Base-by-base conservation (phyloP, 495 filamentous ascomycete genomes). In the Aspergillus heteromorphus region DNA sequence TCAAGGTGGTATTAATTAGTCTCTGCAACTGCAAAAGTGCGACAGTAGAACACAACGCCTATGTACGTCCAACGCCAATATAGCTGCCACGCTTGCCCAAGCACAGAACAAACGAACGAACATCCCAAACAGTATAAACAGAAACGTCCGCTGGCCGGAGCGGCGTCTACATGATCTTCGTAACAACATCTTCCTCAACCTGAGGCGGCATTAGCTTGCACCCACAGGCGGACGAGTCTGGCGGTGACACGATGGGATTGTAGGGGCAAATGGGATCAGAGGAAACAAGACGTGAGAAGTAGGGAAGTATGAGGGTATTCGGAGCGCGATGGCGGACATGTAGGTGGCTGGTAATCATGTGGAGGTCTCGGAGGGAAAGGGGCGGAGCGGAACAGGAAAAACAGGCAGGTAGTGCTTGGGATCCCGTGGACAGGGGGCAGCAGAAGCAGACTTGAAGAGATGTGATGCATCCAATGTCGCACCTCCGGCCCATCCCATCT, bases 131-230 rank as follows among this genome's bases (percentile, higher is more conserved):
- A 57, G 65, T 60, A 58, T 40, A 63, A 66, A 61, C 55, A 52
- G 40, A 52, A 54, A 58, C 60, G 53, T 60, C 50, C 52, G 56
- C 40, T 57, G 45, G 47, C 23, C 48, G 45, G 62, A 55, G 61
- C 61, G 56, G 54, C 60, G 49, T 72, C 81, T 88, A 95, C 88
- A 92, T 91, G 74, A 97, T 89, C 79, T 91, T 95, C 59, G 90
- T 93, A 71, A 97, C 84, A 68, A 79, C 77, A 70, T 96, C 91
- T 77, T 95, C 91, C 78, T 95, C 90, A 75, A 93, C 89, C 91
- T 95, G 84, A 76, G 68, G 66, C 68, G 66, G 54, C 69, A 81
- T 87, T 84, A 88, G 82, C 77, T 72, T 64, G 67, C 66, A 52
- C 60, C 60, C 51, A 38, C 34, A 38, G 9, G 31, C 18, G 36